Evolutionary conservation across 495 filamentous ascomycete genomes (phyloP).

Genomic region (Xylaria acuta): DNA sequence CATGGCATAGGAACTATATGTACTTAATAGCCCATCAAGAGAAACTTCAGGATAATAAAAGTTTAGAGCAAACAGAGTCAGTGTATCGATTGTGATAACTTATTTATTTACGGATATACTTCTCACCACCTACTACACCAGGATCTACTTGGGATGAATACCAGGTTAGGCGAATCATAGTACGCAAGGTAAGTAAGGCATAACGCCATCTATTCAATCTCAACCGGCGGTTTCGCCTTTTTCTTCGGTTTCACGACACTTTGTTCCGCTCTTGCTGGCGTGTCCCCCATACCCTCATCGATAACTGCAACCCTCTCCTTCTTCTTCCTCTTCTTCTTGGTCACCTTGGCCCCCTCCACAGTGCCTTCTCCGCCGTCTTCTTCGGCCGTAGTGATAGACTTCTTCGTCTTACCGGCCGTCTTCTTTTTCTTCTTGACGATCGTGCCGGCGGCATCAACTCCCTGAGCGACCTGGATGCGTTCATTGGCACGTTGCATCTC

Average conservation of each 20-base stretch:
- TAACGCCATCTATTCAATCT: constrained; percentile 27
- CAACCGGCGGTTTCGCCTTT: constrained; percentile 51
- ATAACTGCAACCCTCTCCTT: constrained; percentile 50
- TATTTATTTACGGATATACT: constrained; percentile 17
- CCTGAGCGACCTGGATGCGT: constrained; percentile 73
- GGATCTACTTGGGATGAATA: not conserved
- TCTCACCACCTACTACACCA: not conserved
- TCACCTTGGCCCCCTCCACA: constrained; percentile 26
- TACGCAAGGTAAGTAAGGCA: constrained; percentile 1
- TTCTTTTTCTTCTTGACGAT: constrained; percentile 82
- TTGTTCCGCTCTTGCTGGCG: constrained; percentile 24
- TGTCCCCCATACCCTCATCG: constrained; percentile 31
- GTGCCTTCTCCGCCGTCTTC: constrained; percentile 28
- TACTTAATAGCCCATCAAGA: not conserved
- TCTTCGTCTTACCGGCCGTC: constrained; percentile 50
- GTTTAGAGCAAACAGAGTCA: not conserved
- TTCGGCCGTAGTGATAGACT: constrained; percentile 53
- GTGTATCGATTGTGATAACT: not conserved
- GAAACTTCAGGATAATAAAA: not conserved
- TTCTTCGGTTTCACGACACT: constrained; percentile 36
- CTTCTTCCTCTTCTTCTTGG: constrained; percentile 52
- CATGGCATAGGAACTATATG: no score
- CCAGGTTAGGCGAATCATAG: not conserved
- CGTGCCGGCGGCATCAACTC: constrained; percentile 71
- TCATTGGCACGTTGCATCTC: constrained; percentile 94